phyloP scores from a whole-genome alignment of 2,329 filamentous ascomycete species.

The Epichloe coenophiala region DNA sequence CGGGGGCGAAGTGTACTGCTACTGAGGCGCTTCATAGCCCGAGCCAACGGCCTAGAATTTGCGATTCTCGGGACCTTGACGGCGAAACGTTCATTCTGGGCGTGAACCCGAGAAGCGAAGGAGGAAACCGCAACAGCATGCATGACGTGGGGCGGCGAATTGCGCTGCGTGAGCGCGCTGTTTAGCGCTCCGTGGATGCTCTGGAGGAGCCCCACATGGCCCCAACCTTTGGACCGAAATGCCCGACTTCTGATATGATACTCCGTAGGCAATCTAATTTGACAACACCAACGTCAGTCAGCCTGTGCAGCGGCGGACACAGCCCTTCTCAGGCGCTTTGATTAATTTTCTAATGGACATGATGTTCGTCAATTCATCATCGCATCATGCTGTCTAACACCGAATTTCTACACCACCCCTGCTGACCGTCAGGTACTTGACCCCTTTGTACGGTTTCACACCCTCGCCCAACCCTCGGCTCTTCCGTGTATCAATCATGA shows the following conservation, averaged over 20 bases:
- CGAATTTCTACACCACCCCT: conserved; percentile 51
- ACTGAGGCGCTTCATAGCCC: conserved; percentile 20
- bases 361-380: neutral
- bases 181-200: neutral
- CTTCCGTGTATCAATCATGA: conserved; percentile 59
- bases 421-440: conserved; percentile 83
- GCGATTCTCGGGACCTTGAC: neutral
- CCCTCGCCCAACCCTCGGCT: conserved; percentile 76
- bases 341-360: neutral
- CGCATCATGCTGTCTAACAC: conserved; percentile 26
- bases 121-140: neutral
- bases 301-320: no score
- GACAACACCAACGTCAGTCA: no score
- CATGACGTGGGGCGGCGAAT: neutral
- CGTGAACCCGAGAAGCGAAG: neutral
- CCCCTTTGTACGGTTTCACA: conserved; percentile 91
- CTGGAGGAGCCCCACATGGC: neutral
- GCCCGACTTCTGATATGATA: no score
- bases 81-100: conserved; percentile 6
- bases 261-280: no score
- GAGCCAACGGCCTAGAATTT: conserved; percentile 9
- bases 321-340: neutral
- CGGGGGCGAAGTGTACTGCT: conserved; percentile 16
- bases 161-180: neutral
- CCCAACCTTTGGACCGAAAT: neutral